Evolutionary conservation across 2,329 filamentous ascomycete species (phyloP).

Genomic region (Bipolaris gigantea): DNA sequence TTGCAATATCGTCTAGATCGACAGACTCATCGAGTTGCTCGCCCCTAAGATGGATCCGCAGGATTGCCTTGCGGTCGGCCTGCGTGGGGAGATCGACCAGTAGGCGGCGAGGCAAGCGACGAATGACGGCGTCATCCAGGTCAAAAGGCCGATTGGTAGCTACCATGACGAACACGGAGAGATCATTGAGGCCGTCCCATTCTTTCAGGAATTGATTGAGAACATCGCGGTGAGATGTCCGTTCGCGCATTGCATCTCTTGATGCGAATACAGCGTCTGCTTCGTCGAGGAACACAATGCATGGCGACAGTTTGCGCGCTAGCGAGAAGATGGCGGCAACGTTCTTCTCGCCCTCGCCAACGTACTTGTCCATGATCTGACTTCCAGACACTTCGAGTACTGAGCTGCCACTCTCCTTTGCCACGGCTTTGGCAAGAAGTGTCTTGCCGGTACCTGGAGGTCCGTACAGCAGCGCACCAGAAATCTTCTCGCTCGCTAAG

Average conservation of each 20-base stretch:
- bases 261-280: slow-evolving; percentile 89
- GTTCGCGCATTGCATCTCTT: slow-evolving; percentile 65
- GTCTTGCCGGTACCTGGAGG: slow-evolving; percentile 75
- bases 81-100: slow-evolving; percentile 73
- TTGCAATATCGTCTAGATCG: slow-evolving; percentile 64
- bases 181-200: slow-evolving; percentile 88
- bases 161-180: slow-evolving; percentile 94
- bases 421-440: slow-evolving; percentile 64
- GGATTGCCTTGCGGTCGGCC: slow-evolving; percentile 66
- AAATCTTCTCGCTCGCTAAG: slow-evolving; percentile 85
- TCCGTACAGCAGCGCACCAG: slow-evolving; percentile 84
- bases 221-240: slow-evolving; percentile 78
- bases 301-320: slow-evolving; percentile 86
- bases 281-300: slow-evolving; percentile 96
- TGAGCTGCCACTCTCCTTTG: slow-evolving; percentile 66
- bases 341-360: slow-evolving; percentile 95
- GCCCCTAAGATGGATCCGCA: slow-evolving; percentile 70
- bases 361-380: slow-evolving; percentile 93
- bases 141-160: slow-evolving; percentile 96
- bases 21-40: slow-evolving; percentile 66
- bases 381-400: slow-evolving; percentile 85
- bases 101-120: slow-evolving; percentile 72
- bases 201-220: slow-evolving; percentile 97
- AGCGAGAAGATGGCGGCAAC: slow-evolving; percentile 86
- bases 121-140: slow-evolving; percentile 82